Base-by-base conservation (phyloP, 192 early-diverging fungal genomes). In the Thoreauomyces humboldtii region DNA sequence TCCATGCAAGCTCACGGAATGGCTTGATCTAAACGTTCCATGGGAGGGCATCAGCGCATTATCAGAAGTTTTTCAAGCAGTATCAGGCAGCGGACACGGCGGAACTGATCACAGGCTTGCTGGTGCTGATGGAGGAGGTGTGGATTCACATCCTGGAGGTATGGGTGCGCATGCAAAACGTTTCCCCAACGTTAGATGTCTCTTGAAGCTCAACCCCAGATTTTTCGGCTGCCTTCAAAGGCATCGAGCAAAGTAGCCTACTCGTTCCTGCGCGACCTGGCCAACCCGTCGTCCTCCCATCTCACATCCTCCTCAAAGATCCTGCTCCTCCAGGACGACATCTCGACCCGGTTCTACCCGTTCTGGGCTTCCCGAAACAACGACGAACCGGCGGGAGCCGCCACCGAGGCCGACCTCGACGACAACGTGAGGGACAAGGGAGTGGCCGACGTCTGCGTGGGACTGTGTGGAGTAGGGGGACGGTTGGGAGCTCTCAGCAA, bases 101-200 rank as follows among this genome's bases (percentile, higher is more conserved):
- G 21, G 81, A 82, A 25, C 61, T 80, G 9, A 79, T 82, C 45
- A 82, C 81, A 2, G 81, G 81, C 4, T 64, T 82, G 36, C 60
- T 82, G 14, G 32, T 82, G 22, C 24, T 78, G n/a, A 53, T 70
- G 11, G 64, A 58, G 22, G 62, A 51, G 17, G 53, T 61, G 12
- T 82, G 58, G 44, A 32, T 82, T 3, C 81, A 82, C 52, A 41
- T 78, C 14, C 44, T 81, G 22, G 80, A 81, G 64, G 73, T 65
- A 27, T 41, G 47, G 14, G 14, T n/a, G n/a, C n/a, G n/a, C n/a
- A n/a, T n/a, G n/a, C n/a, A n/a, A n/a, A n/a, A n/a, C n/a, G n/a
- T 17, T 17, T 50, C 25, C 48, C 11, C 21, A 50, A 15, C 7
- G 12, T 9, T 9, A 7, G 11, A 7, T 14, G 54, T 35, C 17